Evolutionary conservation across 1,284 basidiomycete species (phyloP).

Genomic region (Apiotrichum veenhuisii): DNA sequence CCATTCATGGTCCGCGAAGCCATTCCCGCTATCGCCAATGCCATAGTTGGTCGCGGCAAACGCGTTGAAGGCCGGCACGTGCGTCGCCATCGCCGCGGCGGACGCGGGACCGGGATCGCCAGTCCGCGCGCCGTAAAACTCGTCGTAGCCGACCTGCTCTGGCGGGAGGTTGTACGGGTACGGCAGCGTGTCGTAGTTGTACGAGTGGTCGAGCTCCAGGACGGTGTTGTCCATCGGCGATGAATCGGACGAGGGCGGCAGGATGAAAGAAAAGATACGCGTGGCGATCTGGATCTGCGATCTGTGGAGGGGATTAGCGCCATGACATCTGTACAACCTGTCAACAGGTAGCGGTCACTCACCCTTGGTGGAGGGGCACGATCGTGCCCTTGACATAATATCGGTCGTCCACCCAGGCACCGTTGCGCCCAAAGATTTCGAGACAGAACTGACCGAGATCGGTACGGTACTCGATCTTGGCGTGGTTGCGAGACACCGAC

Average conservation of each 20-base stretch:
- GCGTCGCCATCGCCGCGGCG: conserved; percentile 31
- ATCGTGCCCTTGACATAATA: conserved; percentile 86
- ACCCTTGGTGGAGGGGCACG: conserved; percentile 78
- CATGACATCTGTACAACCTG: no score
- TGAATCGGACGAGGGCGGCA: conserved; percentile 57
- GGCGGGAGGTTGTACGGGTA: conserved; percentile 44
- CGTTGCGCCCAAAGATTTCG: conserved; percentile 88
- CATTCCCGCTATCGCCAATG: conserved; percentile 26
- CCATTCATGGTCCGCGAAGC: conserved; percentile 23
- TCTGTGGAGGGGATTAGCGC: conserved; percentile 51
- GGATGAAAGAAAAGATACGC: conserved; percentile 92
- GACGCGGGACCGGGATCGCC: conserved; percentile 39
- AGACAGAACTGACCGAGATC: conserved; percentile 76
- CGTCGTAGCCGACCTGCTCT: conserved; percentile 38
- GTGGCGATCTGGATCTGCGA: conserved; percentile 99
- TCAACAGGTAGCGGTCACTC: no score
- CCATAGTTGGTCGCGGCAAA: conserved; percentile 43
- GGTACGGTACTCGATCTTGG: conserved; percentile 71
- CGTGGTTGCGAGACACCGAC: conserved; percentile 93
- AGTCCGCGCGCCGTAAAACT: conserved; percentile 36
- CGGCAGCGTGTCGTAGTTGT: conserved; percentile 29
- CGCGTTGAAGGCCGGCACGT: conserved; percentile 44
- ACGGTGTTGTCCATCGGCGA: conserved; percentile 34
- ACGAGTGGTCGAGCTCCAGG: conserved; percentile 23
- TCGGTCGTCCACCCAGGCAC: conserved; percentile 94